A percentile compares a stretch with the other conserved stretches of the same genome.
phyloP scores from a whole-genome alignment of 306 rosid genomes.

The Pterocarpus macrocarpus region DNA sequence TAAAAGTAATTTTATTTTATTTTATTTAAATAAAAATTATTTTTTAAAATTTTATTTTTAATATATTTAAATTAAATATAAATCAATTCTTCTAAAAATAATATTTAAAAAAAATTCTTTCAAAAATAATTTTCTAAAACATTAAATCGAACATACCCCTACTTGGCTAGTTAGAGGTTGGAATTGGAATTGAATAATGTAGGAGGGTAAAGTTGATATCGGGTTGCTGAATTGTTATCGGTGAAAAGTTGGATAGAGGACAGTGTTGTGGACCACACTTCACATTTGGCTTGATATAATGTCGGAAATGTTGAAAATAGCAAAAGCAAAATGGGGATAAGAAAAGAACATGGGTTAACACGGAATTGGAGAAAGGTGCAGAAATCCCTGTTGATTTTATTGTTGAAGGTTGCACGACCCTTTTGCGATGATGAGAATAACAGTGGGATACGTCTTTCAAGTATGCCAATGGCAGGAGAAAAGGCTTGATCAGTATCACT shows the following conservation, averaged over 20 bases:
- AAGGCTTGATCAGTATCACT: not conserved
- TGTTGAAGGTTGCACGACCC: not conserved
- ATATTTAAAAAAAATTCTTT: too few species aligned
- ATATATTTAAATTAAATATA: too few species aligned
- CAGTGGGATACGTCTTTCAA: not conserved
- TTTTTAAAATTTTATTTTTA: too few species aligned
- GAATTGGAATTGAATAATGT: not conserved
- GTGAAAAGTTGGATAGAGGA: too few species aligned
- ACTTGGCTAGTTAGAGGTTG: not conserved
- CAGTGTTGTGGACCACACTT: not conserved
- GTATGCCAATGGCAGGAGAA: not conserved
- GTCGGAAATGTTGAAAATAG: not conserved
- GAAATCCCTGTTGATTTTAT: slow-evolving; percentile 1
- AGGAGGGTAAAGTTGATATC: not conserved
- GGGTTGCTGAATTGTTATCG: not conserved
- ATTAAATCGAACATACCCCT: not conserved
- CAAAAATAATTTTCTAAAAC: too few species aligned
- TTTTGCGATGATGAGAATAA: too few species aligned
- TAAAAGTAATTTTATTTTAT: too few species aligned
- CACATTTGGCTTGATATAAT: not conserved
- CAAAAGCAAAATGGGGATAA: not conserved
- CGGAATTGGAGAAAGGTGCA: not conserved
- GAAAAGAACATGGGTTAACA: not conserved
- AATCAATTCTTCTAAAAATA: too few species aligned
- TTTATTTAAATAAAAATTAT: too few species aligned